A percentile compares a stretch with the other conserved stretches of the same genome.
Evolutionary conservation across 352 stramenopile genomes (phyloP).

Genomic region (Chrysophaeum taylorii): DNA sequence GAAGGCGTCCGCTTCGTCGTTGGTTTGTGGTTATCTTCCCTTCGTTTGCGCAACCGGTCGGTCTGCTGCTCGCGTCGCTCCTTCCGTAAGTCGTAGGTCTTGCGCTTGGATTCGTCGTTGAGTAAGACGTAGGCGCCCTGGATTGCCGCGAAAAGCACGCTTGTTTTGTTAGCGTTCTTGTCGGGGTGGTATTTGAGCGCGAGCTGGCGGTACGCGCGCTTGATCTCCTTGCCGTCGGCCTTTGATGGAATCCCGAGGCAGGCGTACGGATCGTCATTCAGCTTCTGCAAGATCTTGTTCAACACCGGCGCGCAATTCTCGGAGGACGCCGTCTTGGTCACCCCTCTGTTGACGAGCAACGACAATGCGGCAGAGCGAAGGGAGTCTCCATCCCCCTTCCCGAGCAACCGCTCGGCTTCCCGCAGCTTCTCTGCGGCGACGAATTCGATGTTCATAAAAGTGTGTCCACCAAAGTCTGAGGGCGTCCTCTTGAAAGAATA

Average conservation of each 20-base stretch:
- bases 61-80: not conserved
- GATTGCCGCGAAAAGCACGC: not conserved
- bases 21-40: not conserved
- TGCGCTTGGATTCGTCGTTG: conserved; percentile 3
- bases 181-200: conserved; percentile 85
- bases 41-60: not conserved
- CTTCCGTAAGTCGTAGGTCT: not conserved
- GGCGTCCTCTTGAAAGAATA: too few species aligned
- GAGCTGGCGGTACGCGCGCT: conserved; percentile 78
- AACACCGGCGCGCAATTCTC: not conserved
- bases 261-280: conserved; percentile 38
- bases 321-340: not conserved
- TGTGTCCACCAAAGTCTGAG: too few species aligned
- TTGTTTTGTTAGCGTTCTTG: conserved; percentile 12
- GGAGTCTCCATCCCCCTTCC: not conserved
- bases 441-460: conserved; percentile 14
- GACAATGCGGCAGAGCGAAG: not conserved
- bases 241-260: conserved; percentile 37
- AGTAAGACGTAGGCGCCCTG: conserved; percentile 4
- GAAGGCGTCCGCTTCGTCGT: not conserved
- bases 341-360: not conserved
- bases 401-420: not conserved
- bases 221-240: conserved; percentile 42
- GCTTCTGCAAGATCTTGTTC: not conserved
- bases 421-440: not conserved